phyloP scores from a whole-genome alignment of 495 filamentous ascomycete species.

The Stereocaulon alpinum region DNA sequence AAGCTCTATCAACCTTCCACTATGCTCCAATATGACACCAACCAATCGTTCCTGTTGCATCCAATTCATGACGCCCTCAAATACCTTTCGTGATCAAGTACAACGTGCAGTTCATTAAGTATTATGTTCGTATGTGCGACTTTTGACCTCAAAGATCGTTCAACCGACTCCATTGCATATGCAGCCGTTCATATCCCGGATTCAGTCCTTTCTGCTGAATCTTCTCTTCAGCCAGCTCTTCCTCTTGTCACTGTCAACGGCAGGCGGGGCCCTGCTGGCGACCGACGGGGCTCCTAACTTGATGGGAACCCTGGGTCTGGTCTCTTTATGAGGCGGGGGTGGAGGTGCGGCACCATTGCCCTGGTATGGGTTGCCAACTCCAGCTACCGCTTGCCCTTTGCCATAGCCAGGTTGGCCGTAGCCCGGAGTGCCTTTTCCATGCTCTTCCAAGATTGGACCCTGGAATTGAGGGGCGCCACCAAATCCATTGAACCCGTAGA shows the following conservation, averaged over 20 bases:
- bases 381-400: constrained; percentile 17
- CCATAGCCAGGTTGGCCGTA: constrained; percentile 22
- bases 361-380: constrained; percentile 19
- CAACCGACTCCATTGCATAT: constrained; percentile 13
- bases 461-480: constrained; percentile 33
- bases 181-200: constrained; percentile 11
- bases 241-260: constrained; percentile 51
- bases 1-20: not conserved
- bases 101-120: constrained; percentile 15
- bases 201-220: constrained; percentile 55
- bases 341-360: constrained; percentile 30
- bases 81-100: constrained; percentile 11
- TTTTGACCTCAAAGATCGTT: not conserved
- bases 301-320: constrained; percentile 15
- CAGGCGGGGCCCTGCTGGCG: constrained; percentile 25
- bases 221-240: constrained; percentile 81
- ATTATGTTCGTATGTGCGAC: constrained; percentile 7
- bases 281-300: constrained; percentile 14
- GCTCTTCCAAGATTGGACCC: constrained; percentile 31
- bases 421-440: constrained; percentile 22
- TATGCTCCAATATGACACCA: constrained; percentile 3
- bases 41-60: constrained; percentile 14
- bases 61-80: constrained; percentile 8
- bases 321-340: constrained; percentile 21
- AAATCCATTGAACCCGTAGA: constrained; percentile 46